Conservation (phyloP, 2,329 filamentous ascomycete genomes). For the Diaporthe citriasiana region DNA sequence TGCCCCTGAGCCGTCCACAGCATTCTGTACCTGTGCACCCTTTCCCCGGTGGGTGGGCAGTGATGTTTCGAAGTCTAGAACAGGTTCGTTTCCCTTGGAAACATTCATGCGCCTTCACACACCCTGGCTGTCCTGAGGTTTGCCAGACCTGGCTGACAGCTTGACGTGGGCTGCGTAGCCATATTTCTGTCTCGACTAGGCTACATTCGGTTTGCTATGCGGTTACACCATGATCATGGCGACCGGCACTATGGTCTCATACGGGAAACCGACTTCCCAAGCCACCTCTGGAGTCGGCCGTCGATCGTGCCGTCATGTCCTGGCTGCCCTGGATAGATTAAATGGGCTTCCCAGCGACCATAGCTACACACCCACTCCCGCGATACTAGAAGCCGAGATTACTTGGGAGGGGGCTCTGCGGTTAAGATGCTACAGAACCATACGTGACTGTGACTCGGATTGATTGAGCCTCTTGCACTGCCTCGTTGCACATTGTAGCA, state of each 20-base stretch:
- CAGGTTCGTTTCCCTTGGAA: constrained; percentile 20
- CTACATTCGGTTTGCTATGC: constrained; percentile 22
- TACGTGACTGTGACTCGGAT: constrained; percentile 20
- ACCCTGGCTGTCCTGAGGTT: background rate
- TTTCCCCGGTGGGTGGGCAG: background rate
- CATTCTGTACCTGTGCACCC: background rate
- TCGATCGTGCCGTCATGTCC: background rate
- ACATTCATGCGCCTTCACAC: constrained; percentile 21
- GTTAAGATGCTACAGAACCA: constrained; percentile 17
- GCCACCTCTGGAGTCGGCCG: background rate
- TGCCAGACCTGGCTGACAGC: background rate
- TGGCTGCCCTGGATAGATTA: constrained; percentile 25
- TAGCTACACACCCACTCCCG: background rate
- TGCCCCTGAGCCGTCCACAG: constrained; percentile 7
- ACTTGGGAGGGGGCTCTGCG: constrained; percentile 1
- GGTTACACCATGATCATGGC: constrained; percentile 5
- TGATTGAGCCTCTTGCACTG: constrained; percentile 5
- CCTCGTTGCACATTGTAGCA: constrained; percentile 1
- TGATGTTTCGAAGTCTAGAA: constrained; percentile 25
- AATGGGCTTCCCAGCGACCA: background rate
- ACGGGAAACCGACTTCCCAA: background rate
- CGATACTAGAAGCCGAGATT: constrained; percentile 15
- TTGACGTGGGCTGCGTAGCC: constrained; percentile 2
- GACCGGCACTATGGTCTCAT: constrained; percentile 6
- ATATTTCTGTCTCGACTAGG: constrained; percentile 4